These are phyloP conservation scores for Zygnema cylindricum DNA, from an alignment of 139 green algal genomes.

Conservation along the genomic window DNA sequence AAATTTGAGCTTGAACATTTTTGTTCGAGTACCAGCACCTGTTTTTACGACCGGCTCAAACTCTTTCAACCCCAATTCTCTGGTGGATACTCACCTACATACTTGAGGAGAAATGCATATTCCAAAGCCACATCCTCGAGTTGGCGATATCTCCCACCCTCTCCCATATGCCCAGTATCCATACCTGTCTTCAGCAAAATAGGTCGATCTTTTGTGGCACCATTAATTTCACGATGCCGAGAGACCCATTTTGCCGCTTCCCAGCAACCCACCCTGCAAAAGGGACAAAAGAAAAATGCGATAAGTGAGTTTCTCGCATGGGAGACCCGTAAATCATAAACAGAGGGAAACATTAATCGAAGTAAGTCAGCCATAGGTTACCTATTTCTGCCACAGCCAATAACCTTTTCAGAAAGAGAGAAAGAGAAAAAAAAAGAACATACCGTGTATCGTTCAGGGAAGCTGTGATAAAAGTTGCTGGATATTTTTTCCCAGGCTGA, in stretches of 20 bases:
- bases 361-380: no score
- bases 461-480: conserved; percentile 40
- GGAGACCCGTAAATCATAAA: no score
- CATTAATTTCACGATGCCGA: conserved; percentile 7
- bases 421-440: background rate
- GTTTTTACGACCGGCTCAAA: background rate
- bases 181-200: conserved; percentile 23
- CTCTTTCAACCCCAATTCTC: background rate
- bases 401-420: no score
- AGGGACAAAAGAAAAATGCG: background rate
- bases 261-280: conserved; percentile 54
- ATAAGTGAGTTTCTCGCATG: no score
- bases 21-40: no score
- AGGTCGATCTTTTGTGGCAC: background rate
- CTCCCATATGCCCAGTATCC: background rate
- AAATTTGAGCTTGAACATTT: no score
- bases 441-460: conserved; percentile 39
- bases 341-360: no score
- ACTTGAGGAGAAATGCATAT: conserved; percentile 46
- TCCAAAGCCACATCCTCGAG: background rate
- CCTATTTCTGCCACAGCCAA: no score
- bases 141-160: conserved; percentile 17
- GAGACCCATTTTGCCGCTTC: conserved; percentile 46
- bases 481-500: conserved; percentile 19
- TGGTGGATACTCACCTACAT: background rate